Evolutionary conservation across 257 asterid genomes (phyloP), one percentile per base, ranked within the genome.

Genomic region (Forsythia suspensa): DNA sequence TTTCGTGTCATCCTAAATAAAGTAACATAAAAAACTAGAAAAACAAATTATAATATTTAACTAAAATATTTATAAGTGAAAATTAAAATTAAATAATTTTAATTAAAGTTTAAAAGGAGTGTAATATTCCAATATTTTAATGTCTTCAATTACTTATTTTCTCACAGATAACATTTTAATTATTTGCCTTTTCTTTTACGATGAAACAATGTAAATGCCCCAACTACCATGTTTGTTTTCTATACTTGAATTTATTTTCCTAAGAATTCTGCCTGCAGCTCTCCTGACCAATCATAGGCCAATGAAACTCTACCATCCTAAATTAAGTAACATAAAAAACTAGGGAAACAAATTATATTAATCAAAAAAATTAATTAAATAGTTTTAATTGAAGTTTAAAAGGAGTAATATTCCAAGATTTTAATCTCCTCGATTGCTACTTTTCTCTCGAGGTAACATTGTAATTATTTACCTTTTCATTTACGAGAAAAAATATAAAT

Each of bases 101-200:
- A 29, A 29, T 29, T 29, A 29, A 29, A 29, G 34, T 29, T 29
- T 29, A 29, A 29, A 29, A 29, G 18, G 39, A 24, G 13, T 63
- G 70, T 55, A 18, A 21, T 7, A 55, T 70, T 77, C 37, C 72
- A 75, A 57, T 65, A 41, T 48, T 76, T 76, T 72, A 65, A 3
- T 46, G 77, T 81, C 76, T 59, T 40, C 10, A 10, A 41, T 42
- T 20, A 37, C 18, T 20, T 48, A 3, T 73, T 79, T 76, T 70
- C 70, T 74, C 40, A 74, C 85, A 78, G 82, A 74, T 69, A 70
- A 74, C 44, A 16, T 36, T n/a, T 46, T 48, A 77, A 81, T 66
- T 73, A 77, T 73, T 77, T 70, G 80, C 29, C 46, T 72, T 77
- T 70, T 74, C 77, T 77, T 77, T 74, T 72, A 55, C 80, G 82